Evolutionary conservation across 139 green algal species (phyloP).

Genomic region (Chlorella vulgaris): DNA sequence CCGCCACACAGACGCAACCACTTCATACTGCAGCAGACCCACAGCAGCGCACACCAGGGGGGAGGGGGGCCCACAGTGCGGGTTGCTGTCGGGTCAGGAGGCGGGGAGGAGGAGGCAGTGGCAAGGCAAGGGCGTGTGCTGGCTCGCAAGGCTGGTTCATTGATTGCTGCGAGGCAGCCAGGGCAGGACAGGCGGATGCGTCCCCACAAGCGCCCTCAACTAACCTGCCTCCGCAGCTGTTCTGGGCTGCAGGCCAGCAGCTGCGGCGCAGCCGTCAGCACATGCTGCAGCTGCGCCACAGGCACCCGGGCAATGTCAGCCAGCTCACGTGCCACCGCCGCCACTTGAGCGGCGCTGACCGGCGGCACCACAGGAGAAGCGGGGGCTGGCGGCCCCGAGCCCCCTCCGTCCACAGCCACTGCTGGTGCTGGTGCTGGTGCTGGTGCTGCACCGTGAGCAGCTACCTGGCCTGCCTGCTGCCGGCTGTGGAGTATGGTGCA

Average conservation of each 20-base stretch:
- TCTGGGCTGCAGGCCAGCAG: conserved; percentile 21
- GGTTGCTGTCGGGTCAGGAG: background rate
- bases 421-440: background rate
- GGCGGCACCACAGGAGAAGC: background rate
- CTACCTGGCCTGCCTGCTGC: background rate
- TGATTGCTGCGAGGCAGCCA: background rate
- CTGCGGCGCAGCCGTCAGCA: conserved; percentile 1
- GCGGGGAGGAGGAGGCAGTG: background rate
- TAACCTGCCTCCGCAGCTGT: conserved; percentile 21
- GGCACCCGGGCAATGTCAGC: background rate
- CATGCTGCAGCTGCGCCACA: background rate
- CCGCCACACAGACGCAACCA: conserved; percentile 16
- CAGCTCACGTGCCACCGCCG: background rate
- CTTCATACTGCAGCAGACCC: background rate
- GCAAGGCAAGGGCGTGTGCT: background rate
- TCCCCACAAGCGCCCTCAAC: background rate
- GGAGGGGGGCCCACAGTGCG: background rate
- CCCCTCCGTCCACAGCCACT: background rate
- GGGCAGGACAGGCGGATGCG: background rate
- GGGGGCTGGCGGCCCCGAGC: background rate
- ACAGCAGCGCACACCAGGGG: too few relatives aligned
- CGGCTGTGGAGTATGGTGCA: background rate
- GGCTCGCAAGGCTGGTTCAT: background rate
- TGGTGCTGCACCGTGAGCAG: background rate
- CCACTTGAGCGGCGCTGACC: background rate